Evolutionary conservation across 352 stramenopile species (phyloP).

Genomic region (Pythium oligandrum): DNA sequence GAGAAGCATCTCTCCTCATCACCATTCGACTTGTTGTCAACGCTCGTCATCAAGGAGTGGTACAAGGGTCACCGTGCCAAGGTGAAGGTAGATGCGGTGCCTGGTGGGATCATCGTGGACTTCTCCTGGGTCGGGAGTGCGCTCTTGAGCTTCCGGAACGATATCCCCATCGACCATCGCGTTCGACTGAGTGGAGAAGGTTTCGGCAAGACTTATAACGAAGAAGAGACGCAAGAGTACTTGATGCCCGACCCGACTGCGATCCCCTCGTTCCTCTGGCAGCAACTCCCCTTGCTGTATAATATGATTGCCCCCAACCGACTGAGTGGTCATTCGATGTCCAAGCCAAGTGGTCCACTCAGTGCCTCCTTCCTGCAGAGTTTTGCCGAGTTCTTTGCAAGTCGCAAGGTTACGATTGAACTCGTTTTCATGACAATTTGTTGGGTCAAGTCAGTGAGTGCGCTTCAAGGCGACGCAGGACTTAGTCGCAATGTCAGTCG

Average conservation of each 20-base stretch:
- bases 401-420: slow-evolving; percentile 15
- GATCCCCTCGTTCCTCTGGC: slow-evolving; percentile 1
- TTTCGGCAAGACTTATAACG: slow-evolving; percentile 7
- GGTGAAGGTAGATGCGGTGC: background rate
- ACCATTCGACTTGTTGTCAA: background rate
- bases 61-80: background rate
- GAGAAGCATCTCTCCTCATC: background rate
- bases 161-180: background rate
- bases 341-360: background rate
- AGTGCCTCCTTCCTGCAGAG: slow-evolving; percentile 14
- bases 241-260: background rate
- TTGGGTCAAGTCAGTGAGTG: slow-evolving; percentile 24
- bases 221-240: slow-evolving; percentile 4
- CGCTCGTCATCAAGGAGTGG: background rate
- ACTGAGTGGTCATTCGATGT: background rate
- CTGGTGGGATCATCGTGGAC: background rate
- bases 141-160: background rate
- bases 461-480: slow-evolving; percentile 16
- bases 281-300: slow-evolving; percentile 2
- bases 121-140: background rate
- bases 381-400: slow-evolving; percentile 24
- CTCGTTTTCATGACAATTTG: slow-evolving; percentile 25
- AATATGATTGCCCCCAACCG: background rate
- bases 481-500: slow-evolving; percentile 21
- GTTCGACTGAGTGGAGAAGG: slow-evolving; percentile 8